Evolutionary conservation across 23 red algal species (phyloP).

Genomic region (Gracilaria vermiculophylla): DNA sequence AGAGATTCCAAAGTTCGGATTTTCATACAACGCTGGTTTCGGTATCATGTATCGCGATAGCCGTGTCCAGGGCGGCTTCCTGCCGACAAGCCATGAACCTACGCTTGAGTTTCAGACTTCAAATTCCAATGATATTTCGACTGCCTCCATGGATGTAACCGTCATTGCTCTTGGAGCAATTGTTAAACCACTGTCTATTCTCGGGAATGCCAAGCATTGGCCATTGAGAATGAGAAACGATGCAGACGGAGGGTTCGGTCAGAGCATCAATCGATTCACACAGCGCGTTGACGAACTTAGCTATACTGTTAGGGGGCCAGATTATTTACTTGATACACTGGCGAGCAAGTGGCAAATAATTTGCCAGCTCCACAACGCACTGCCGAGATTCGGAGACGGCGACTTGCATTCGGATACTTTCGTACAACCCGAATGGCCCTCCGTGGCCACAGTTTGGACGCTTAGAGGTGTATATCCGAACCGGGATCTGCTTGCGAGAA

Average conservation of each 20-base stretch:
- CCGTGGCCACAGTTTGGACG: neutral
- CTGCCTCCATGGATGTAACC: neutral
- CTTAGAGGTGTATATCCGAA: neutral
- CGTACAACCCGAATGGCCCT: neutral
- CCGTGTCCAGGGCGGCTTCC: neutral
- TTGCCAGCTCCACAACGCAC: neutral
- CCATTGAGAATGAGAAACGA: neutral
- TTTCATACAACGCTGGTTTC: neutral
- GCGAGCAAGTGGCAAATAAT: neutral
- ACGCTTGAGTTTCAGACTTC: neutral
- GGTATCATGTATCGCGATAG: neutral
- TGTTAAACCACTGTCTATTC: neutral
- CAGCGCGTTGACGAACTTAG: neutral
- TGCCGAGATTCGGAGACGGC: neutral
- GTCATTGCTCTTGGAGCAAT: neutral
- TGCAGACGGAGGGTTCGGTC: neutral
- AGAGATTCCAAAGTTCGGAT: neutral
- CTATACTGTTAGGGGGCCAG: neutral
- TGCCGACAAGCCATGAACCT: slow-evolving; percentile 3
- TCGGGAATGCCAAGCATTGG: neutral
- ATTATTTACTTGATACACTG: neutral
- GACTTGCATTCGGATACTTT: neutral
- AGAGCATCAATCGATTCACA: neutral
- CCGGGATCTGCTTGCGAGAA: neutral
- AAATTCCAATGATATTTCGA: neutral